phyloP scores from a whole-genome alignment of 331 rosid species.

The Pyracantha coccinea region DNA sequence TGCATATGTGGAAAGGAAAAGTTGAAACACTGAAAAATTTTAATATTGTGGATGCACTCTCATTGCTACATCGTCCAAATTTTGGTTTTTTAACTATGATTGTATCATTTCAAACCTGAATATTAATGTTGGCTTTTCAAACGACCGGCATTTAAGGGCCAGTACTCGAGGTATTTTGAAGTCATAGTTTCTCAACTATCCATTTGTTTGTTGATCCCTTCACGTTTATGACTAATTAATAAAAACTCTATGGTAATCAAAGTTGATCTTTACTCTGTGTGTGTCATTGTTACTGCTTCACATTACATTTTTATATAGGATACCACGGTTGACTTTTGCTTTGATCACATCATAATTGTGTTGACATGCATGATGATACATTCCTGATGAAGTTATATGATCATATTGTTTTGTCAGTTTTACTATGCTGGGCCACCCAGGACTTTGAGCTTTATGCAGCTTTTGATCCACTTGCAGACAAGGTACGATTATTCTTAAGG shows the following conservation, averaged over 20 bases:
- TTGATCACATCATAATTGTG: conserved; percentile 12
- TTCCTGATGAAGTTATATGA: not conserved
- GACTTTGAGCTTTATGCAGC: conserved; percentile 99
- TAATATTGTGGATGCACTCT: not conserved
- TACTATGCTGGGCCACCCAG: conserved; percentile 95
- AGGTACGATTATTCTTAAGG: conserved; percentile 36
- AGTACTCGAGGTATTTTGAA: no score
- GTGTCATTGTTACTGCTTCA: not conserved
- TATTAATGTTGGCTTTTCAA: not conserved
- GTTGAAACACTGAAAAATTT: not conserved
- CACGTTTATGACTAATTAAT: not conserved
- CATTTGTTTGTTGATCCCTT: not conserved
- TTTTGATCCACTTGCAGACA: conserved; percentile 98
- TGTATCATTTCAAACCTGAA: not conserved
- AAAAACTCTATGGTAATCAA: not conserved
- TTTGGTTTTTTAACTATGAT: not conserved
- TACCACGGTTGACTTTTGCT: not conserved
- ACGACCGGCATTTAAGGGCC: not conserved
- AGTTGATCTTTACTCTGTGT: not conserved
- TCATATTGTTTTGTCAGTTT: conserved; percentile 50
- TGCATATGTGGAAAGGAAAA: not conserved
- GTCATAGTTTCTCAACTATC: not conserved
- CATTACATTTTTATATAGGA: not conserved
- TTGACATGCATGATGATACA: conserved; percentile 11
- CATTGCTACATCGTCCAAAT: not conserved